These are phyloP conservation scores for Massospora cicadina DNA, from an alignment of 371 early-diverging fungal species.

Conservation along the genomic window DNA sequence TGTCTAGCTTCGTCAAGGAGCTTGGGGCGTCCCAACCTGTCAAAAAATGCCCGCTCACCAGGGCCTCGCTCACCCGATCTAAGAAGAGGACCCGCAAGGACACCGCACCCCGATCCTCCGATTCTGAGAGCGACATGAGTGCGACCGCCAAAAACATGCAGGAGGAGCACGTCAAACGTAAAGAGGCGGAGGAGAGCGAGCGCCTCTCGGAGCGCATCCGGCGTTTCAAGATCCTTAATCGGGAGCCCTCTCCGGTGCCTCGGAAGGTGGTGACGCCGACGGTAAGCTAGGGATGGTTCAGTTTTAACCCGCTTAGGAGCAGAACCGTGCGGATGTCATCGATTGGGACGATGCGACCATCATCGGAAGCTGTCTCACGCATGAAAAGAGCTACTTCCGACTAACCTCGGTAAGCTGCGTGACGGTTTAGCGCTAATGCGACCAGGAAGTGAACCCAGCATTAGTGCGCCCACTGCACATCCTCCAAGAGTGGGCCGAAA, in stretches of 20 bases:
- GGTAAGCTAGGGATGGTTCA: too few species aligned
- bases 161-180: not conserved
- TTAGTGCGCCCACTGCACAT: constrained; percentile 71
- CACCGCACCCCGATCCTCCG: not conserved
- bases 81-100: not conserved
- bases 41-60: too few species aligned
- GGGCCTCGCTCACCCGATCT: too few species aligned
- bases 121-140: not conserved
- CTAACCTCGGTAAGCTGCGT: constrained; percentile 62
- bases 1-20: too few species aligned
- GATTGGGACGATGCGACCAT: constrained; percentile 67
- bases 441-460: constrained; percentile 71
- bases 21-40: too few species aligned
- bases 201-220: not conserved
- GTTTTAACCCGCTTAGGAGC: not conserved
- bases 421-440: too few species aligned
- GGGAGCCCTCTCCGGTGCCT: not conserved
- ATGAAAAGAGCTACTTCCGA: constrained; percentile 80
- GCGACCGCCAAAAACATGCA: not conserved
- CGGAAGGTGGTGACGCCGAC: too few species aligned
- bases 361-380: constrained; percentile 61
- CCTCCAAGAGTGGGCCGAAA: constrained; percentile 48
- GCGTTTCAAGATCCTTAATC: not conserved
- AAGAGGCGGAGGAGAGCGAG: not conserved
- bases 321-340: constrained; percentile 28